A percentile compares a stretch with the other conserved stretches of the same genome.
Evolutionary conservation across 108 stramenopile genomes (phyloP).

Genomic region (Nitzschia sp.): DNA sequence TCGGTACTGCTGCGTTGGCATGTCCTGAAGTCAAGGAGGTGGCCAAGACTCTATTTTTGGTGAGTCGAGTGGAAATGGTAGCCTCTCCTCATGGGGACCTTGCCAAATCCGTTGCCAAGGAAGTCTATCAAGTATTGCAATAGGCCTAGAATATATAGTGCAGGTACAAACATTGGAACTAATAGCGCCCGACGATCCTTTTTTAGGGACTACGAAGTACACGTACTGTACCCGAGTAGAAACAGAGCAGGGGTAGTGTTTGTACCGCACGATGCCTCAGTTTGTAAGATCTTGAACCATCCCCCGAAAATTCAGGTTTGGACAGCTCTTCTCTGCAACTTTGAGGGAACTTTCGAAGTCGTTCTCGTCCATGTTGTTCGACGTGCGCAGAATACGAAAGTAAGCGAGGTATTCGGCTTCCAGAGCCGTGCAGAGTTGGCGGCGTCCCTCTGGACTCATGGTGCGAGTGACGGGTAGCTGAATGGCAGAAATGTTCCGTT

Average conservation of each 20-base stretch:
- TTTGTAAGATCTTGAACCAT: not conserved
- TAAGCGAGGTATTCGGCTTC: slow-evolving; percentile 47
- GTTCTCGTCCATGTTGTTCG: slow-evolving; percentile 39
- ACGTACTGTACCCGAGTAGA: too few species aligned
- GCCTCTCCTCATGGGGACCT: slow-evolving; percentile 63
- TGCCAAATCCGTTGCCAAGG: slow-evolving; percentile 62
- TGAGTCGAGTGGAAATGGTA: slow-evolving; percentile 63
- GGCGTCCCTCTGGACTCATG: slow-evolving; percentile 31
- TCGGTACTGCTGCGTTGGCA: slow-evolving; percentile 66
- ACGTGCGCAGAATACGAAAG: slow-evolving; percentile 39
- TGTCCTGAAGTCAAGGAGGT: slow-evolving; percentile 48
- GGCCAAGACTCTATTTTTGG: slow-evolving; percentile 54
- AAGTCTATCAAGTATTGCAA: slow-evolving; percentile 55
- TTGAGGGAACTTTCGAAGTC: slow-evolving; percentile 22
- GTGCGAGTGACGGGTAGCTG: slow-evolving; percentile 39
- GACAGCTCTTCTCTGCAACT: slow-evolving; percentile 26
- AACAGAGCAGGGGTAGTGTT: too few species aligned
- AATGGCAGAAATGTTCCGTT: slow-evolving; percentile 23
- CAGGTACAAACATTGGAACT: not conserved
- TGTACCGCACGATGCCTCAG: not conserved
- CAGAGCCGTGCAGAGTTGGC: slow-evolving; percentile 41
- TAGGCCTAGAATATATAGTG: not conserved
- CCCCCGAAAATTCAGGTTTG: slow-evolving; percentile 16
- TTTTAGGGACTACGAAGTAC: too few species aligned
- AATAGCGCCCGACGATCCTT: too few species aligned